Base-by-base conservation (phyloP, 768 basidiomycete genomes). In the Termitomyces sp. region DNA sequence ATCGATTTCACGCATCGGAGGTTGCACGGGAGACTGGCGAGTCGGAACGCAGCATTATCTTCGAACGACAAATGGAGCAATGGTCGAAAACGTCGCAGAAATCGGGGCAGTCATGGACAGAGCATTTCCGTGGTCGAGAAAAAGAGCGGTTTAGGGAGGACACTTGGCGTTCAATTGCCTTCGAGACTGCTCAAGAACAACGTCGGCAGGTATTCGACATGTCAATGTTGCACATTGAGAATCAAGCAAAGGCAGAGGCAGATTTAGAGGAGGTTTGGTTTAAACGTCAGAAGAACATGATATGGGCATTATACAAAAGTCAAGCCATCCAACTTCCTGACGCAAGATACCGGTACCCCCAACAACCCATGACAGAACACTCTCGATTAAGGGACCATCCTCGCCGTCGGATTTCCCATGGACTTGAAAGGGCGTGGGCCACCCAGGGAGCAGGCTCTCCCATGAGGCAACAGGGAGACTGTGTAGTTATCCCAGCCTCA, bases 1-100 rank as follows among this genome's bases (percentile, higher is more conserved):
- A 15, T 24, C 53, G 12, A 16, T 63, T 63, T 39, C 46, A 40
- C 13, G 32, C 13, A 11, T 51, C 46, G 8, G 53, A 63, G 22
- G 46, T 46, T 4, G 20, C 28, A 13, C 44, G 53, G 20, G 39
- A 63, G 1, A 22, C 18, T 12, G 33, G 13, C 6, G 62, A 59
- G 24, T 46, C 16, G 5, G 36, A 28, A 18, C 53, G 57, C 28
- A 20, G 33, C 3, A 15, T 1, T 32, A 7, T 13, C 3, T 59
- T 56, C 5, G 40, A 13, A 6, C 11, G 45, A 38, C 36, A 39
- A 24, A 40, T 59, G 20, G 0, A 28, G 11, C 12, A n/a, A 0
- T 46, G 53, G 28, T 50, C n/a, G 11, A 9, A 3, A 20, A 57
- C n/a, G 24, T 32, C 33, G 9, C 42, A n/a, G 28, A 7, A 12